Conservation (phyloP, 495 filamentous ascomycete genomes). For the Polyplosphaeria fusca region DNA sequence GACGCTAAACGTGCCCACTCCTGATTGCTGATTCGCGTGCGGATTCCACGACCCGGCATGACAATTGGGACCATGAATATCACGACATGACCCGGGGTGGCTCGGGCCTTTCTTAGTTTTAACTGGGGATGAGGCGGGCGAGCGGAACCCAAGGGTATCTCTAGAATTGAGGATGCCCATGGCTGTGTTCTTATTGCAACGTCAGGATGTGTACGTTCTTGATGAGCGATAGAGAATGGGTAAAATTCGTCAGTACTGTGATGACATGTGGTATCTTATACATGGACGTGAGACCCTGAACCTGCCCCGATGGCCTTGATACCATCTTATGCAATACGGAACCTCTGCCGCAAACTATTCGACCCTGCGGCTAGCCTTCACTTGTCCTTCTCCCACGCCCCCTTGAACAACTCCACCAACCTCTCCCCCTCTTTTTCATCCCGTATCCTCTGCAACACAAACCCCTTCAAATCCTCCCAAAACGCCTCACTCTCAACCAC, state of each 20-base stretch:
- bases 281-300: too few relatives aligned
- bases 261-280: constrained; percentile 1
- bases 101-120: too few relatives aligned
- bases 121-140: too few relatives aligned
- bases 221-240: constrained; percentile 16
- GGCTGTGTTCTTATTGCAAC: not conserved
- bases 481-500: constrained; percentile 71
- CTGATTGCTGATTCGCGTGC: not conserved
- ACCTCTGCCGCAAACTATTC: not conserved
- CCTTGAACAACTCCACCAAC: constrained; percentile 63
- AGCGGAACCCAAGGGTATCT: too few relatives aligned
- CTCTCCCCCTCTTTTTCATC: constrained; percentile 66
- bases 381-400: constrained; percentile 54
- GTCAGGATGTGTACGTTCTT: constrained; percentile 15
- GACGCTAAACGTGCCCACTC: constrained; percentile 41
- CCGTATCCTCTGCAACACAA: constrained; percentile 70
- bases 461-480: constrained; percentile 83
- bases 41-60: too few relatives aligned
- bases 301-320: too few relatives aligned
- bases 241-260: constrained; percentile 6
- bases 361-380: not conserved
- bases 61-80: not conserved
- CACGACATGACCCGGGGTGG: not conserved
- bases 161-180: not conserved
- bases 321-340: too few relatives aligned